Percentiles rank a stretch among this genome's conserved stretches.
Evolutionary conservation across 2,329 filamentous ascomycete species (phyloP).

Genomic region (Ceratocystis papillata): DNA sequence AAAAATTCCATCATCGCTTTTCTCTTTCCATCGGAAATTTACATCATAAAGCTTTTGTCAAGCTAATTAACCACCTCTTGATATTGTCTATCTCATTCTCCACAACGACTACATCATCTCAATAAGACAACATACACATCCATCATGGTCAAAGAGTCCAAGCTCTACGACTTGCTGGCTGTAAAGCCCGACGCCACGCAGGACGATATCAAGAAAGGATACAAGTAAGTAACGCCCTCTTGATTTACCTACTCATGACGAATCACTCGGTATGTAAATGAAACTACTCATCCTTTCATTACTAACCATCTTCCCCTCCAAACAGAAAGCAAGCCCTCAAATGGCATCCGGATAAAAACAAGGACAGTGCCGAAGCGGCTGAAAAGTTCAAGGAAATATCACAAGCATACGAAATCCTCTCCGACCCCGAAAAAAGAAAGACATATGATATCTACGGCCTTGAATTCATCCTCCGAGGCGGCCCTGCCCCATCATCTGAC

Average conservation of each 20-base stretch:
- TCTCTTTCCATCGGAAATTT: background rate
- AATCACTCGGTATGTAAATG: background rate
- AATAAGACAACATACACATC: constrained; percentile 18
- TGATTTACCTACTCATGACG: too few relatives aligned
- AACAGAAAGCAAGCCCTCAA: constrained; percentile 74
- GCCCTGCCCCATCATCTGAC: constrained; percentile 54
- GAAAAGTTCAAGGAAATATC: constrained; percentile 98
- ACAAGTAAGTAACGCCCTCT: constrained; percentile 49
- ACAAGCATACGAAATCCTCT: constrained; percentile 95
- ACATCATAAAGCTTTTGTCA: background rate
- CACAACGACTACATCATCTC: background rate
- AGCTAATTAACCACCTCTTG: background rate
- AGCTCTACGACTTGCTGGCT: constrained; percentile 79
- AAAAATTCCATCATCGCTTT: too few relatives aligned
- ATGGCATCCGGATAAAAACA: constrained; percentile 97
- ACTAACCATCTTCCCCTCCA: background rate
- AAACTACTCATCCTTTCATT: background rate
- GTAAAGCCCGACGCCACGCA: constrained; percentile 71
- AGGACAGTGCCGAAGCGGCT: constrained; percentile 68
- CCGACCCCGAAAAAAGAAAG: constrained; percentile 92
- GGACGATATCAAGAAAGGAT: constrained; percentile 96
- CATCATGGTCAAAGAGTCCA: constrained; percentile 86
- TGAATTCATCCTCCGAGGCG: constrained; percentile 79
- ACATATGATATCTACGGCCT: constrained; percentile 91
- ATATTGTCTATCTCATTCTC: background rate